Percentiles rank a stretch among this genome's conserved stretches.
Evolutionary conservation across 805 yeast genomes (phyloP).

Genomic region (Candida tallmaniae): DNA sequence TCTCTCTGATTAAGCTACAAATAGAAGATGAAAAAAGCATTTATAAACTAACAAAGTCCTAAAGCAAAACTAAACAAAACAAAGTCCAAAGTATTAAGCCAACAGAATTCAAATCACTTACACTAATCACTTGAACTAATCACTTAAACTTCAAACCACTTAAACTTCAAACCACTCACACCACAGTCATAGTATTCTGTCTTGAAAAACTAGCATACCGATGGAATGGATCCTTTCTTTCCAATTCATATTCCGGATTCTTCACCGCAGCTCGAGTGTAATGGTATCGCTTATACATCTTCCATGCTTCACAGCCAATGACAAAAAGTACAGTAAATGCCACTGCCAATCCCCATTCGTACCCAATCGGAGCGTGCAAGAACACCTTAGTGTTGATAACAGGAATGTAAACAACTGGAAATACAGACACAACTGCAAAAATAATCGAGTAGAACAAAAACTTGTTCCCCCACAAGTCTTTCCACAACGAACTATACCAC

Average conservation of each 20-base stretch:
- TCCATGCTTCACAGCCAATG: slow-evolving; percentile 61
- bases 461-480: slow-evolving; percentile 68
- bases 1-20: no score
- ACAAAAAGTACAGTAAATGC: slow-evolving; percentile 57
- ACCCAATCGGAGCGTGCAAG: slow-evolving; percentile 63
- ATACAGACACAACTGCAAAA: slow-evolving; percentile 62
- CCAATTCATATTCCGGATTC: slow-evolving; percentile 36
- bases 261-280: slow-evolving; percentile 36
- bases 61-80: no score
- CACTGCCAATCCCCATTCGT: slow-evolving; percentile 78
- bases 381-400: slow-evolving; percentile 79
- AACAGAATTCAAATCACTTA: no score
- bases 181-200: slow-evolving; percentile 26
- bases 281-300: slow-evolving; percentile 57
- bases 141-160: no score
- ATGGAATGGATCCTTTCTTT: slow-evolving; percentile 37
- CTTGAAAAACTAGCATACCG: slow-evolving; percentile 38
- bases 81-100: no score
- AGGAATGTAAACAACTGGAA: slow-evolving; percentile 84
- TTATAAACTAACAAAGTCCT: no score
- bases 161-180: no score
- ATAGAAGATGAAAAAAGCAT: no score
- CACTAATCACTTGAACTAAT: no score
- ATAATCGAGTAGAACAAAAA: slow-evolving; percentile 79
- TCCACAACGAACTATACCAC: slow-evolving; percentile 55